Evolutionary conservation across 2,329 filamentous ascomycete species (phyloP).

Genomic region (Teratosphaeria destructans): DNA sequence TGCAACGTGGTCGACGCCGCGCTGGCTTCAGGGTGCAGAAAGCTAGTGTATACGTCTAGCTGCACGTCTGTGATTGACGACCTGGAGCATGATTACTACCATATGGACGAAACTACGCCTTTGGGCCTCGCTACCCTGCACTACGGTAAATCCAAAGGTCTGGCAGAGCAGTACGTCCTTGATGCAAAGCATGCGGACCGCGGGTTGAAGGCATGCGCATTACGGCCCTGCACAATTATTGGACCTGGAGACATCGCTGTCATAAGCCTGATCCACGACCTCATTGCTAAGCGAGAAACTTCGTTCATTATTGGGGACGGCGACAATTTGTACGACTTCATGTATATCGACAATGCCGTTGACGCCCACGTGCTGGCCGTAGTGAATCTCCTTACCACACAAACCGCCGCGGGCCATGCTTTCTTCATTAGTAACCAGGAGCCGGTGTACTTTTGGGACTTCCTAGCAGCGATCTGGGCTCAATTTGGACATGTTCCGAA

Average conservation of each 20-base stretch:
- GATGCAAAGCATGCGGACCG: slow-evolving; percentile 50
- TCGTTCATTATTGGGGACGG: slow-evolving; percentile 72
- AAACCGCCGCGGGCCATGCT: slow-evolving; percentile 60
- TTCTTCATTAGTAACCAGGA: slow-evolving; percentile 87
- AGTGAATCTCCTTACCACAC: slow-evolving; percentile 56
- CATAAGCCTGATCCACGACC: slow-evolving; percentile 62
- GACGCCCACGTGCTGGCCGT: slow-evolving; percentile 78
- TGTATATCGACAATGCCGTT: slow-evolving; percentile 58
- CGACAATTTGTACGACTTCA: slow-evolving; percentile 60
- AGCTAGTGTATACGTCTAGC: slow-evolving; percentile 83
- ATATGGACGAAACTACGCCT: slow-evolving; percentile 76
- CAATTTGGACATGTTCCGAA: slow-evolving; percentile 44
- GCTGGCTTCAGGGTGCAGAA: slow-evolving; percentile 58
- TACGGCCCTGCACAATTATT: slow-evolving; percentile 83
- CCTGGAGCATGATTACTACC: slow-evolving; percentile 58
- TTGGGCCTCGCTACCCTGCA: slow-evolving; percentile 61
- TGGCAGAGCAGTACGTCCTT: slow-evolving; percentile 73
- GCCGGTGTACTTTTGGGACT: slow-evolving; percentile 86
- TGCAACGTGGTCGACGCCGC: slow-evolving; percentile 65
- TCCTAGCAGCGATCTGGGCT: slow-evolving; percentile 68
- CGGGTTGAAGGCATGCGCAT: slow-evolving; percentile 42
- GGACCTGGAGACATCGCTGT: slow-evolving; percentile 77
- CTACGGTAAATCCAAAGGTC: slow-evolving; percentile 84
- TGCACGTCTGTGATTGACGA: slow-evolving; percentile 82
- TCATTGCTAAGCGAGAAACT: slow-evolving; percentile 58